Percentiles rank a stretch among this genome's conserved stretches.
Conservation (phyloP, 140 eudicot genomes). For the Senecio squalidus region DNA sequence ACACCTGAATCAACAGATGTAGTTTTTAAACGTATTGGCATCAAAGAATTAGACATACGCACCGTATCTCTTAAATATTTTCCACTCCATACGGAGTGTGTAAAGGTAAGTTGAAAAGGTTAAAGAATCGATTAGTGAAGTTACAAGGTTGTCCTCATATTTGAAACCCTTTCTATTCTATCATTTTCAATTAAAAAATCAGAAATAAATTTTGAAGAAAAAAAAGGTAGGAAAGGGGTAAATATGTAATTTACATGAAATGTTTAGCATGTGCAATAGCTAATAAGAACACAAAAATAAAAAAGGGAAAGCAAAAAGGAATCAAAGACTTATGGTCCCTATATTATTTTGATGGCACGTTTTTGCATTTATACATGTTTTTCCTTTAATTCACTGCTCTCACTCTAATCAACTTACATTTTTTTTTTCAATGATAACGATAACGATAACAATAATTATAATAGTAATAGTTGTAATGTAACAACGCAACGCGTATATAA, state of each 20-base stretch:
- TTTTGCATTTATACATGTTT: conserved; percentile 35
- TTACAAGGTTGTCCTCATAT: too few species aligned
- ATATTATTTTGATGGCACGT: conserved; percentile 32
- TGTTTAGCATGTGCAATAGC: conserved; percentile 27
- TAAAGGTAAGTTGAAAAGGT: too few species aligned
- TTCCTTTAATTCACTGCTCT: conserved; percentile 20
- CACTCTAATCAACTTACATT: background rate
- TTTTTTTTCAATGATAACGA: conserved; percentile 1
- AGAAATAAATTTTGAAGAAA: background rate
- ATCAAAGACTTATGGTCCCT: conserved; percentile 36
- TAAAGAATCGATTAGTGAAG: too few species aligned
- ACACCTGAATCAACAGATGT: too few species aligned
- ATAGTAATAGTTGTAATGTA: background rate
- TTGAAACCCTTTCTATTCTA: too few species aligned
- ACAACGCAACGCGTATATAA: conserved; percentile 10
- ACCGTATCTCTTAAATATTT: too few species aligned
- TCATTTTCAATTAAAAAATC: too few species aligned
- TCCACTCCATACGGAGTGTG: too few species aligned
- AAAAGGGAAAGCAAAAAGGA: conserved; percentile 27
- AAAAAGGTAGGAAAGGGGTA: conserved; percentile 9
- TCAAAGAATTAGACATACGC: too few species aligned
- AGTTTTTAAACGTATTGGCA: too few species aligned
- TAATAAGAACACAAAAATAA: conserved; percentile 12
- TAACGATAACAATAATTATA: background rate
- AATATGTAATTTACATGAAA: conserved; percentile 7